These are phyloP conservation scores for Penicillium arizonense DNA, from an alignment of 495 filamentous ascomycete genomes.

Conservation along the genomic window DNA sequence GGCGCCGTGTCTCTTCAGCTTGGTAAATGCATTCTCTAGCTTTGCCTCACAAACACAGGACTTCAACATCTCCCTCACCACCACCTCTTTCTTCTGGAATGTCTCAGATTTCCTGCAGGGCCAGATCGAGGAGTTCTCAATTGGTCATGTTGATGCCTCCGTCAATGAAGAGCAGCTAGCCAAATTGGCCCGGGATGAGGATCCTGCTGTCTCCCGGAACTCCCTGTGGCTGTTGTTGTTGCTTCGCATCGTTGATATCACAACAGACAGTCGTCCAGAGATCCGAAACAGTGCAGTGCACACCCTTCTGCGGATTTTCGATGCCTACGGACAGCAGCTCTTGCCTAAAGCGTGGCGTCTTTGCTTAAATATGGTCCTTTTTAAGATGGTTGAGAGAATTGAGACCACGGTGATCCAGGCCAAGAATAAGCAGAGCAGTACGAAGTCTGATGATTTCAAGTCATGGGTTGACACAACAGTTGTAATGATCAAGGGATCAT, in stretches of 20 bases:
- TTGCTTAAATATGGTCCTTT: conserved; percentile 77
- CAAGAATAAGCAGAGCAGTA: conserved; percentile 19
- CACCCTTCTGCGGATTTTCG: conserved; percentile 86
- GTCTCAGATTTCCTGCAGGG: conserved; percentile 79
- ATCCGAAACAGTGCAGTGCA: conserved; percentile 90
- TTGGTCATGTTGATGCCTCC: conserved; percentile 38
- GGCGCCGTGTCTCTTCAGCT: conserved; percentile 70
- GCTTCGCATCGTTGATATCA: conserved; percentile 72
- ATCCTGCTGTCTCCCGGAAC: conserved; percentile 41
- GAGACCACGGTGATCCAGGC: conserved; percentile 23
- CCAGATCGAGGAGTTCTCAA: conserved; percentile 42
- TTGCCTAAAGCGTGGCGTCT: conserved; percentile 77
- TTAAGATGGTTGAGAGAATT: conserved; percentile 63
- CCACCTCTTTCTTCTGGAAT: conserved; percentile 92
- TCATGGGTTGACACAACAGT: conserved; percentile 79
- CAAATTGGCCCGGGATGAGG: conserved; percentile 29
- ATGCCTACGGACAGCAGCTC: conserved; percentile 82
- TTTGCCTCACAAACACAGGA: conserved; percentile 88
- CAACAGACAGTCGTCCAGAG: conserved; percentile 76
- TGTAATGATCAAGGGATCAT: conserved; percentile 67
- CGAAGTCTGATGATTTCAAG: conserved; percentile 32
- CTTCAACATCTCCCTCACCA: conserved; percentile 92
- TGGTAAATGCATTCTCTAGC: conserved; percentile 83
- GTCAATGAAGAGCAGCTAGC: conserved; percentile 42
- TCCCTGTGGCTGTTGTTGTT: conserved; percentile 85